These are phyloP conservation scores for Suhomyces vadensis DNA, from an alignment of 805 yeast species.

Conservation along the genomic window DNA sequence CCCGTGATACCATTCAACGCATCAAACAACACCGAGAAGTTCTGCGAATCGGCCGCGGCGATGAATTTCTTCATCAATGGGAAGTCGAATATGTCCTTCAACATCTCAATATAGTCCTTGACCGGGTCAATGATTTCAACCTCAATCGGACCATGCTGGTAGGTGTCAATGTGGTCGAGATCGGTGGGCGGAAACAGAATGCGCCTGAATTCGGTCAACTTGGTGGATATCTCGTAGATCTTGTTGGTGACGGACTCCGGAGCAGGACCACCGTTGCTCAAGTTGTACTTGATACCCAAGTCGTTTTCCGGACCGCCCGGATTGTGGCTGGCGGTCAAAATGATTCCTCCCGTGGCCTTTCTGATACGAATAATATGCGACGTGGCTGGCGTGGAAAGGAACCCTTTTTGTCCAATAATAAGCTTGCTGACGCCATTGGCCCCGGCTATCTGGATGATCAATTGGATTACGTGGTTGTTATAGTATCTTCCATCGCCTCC, in stretches of 20 bases:
- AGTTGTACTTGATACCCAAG: slow-evolving; percentile 92
- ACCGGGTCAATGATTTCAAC: slow-evolving; percentile 86
- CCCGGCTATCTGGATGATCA: slow-evolving; percentile 80
- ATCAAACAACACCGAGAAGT: slow-evolving; percentile 80
- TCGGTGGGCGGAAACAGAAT: slow-evolving; percentile 67
- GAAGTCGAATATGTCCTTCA: slow-evolving; percentile 88
- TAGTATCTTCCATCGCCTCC: slow-evolving; percentile 98
- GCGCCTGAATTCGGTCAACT: slow-evolving; percentile 60
- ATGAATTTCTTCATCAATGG: slow-evolving; percentile 74
- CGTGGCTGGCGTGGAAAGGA: slow-evolving; percentile 94
- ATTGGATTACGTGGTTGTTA: slow-evolving; percentile 76
- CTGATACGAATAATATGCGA: slow-evolving; percentile 83
- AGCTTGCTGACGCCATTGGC: slow-evolving; percentile 88
- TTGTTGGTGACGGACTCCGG: slow-evolving; percentile 92
- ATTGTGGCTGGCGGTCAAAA: slow-evolving; percentile 93
- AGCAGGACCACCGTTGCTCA: slow-evolving; percentile 97
- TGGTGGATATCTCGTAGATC: slow-evolving; percentile 70
- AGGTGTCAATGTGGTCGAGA: slow-evolving; percentile 55
- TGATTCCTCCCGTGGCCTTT: slow-evolving; percentile 88
- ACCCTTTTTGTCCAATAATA: slow-evolving; percentile 84
- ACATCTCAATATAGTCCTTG: slow-evolving; percentile 69
- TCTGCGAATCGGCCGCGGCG: slow-evolving; percentile 43
- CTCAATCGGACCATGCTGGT: slow-evolving; percentile 53
- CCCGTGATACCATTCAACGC: slow-evolving; percentile 96
- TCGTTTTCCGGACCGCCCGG: slow-evolving; percentile 96